Conservation (phyloP, 1,284 basidiomycete species). For the Cryptococcus sp. region DNA sequence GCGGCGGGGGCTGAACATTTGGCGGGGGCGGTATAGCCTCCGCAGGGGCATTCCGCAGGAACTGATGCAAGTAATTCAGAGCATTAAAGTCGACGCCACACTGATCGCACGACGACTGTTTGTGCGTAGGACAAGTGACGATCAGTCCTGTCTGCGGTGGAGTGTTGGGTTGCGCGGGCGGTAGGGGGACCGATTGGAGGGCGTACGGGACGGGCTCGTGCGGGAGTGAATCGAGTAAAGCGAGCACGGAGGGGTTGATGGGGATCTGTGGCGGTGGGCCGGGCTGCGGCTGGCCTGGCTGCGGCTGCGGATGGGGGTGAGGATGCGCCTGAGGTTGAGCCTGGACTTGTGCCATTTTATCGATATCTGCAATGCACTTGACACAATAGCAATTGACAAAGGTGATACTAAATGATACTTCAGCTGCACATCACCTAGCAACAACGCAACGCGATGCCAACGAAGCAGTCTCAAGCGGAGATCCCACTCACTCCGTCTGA, state of each 20-base stretch:
- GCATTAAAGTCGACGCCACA: slow-evolving; percentile 70
- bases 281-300: slow-evolving; percentile 1
- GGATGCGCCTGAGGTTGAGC: slow-evolving; percentile 14
- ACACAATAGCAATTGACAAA: too few relatives aligned
- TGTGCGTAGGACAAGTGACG: slow-evolving; percentile 64
- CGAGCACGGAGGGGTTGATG: slow-evolving; percentile 42
- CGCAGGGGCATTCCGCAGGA: slow-evolving; percentile 67
- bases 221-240: slow-evolving; percentile 47
- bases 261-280: slow-evolving; percentile 27
- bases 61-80: slow-evolving; percentile 69
- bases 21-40: slow-evolving; percentile 76
- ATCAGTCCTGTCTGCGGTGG: slow-evolving; percentile 36
- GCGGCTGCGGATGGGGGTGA: slow-evolving; percentile 15
- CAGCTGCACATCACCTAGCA: too few relatives aligned
- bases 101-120: slow-evolving; percentile 66
- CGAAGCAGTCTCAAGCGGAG: too few relatives aligned
- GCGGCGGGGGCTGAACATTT: slow-evolving; percentile 64
- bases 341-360: too few relatives aligned
- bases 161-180: slow-evolving; percentile 25
- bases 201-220: slow-evolving; percentile 36
- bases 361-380: too few relatives aligned
- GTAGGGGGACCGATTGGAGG: slow-evolving; percentile 30
- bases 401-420: too few relatives aligned
- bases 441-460: too few relatives aligned
- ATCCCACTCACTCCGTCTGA: too few relatives aligned